Evolutionary conservation across 805 yeast species (phyloP).

Genomic region (Priceomyces castillae): DNA sequence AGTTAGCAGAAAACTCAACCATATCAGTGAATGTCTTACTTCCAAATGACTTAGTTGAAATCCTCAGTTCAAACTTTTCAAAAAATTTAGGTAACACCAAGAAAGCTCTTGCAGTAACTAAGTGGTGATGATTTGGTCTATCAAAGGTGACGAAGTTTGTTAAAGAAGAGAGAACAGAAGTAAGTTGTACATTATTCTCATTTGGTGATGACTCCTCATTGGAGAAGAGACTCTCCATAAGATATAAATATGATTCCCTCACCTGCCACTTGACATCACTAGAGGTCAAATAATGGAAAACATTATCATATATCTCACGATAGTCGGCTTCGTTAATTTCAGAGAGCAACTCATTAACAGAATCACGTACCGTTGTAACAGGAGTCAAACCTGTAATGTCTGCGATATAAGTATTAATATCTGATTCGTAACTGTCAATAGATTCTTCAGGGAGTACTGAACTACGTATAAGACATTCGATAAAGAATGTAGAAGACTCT

Average conservation of each 20-base stretch:
- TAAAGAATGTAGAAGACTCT: conserved; percentile 19
- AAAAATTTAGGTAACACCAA: conserved; percentile 56
- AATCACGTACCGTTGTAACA: conserved; percentile 54
- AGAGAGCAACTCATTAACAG: conserved; percentile 54
- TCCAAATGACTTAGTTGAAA: conserved; percentile 33
- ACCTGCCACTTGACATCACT: conserved; percentile 19
- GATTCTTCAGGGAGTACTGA: conserved; percentile 43
- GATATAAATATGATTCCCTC: conserved; percentile 41
- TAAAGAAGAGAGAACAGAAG: conserved; percentile 18
- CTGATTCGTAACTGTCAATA: conserved; percentile 50
- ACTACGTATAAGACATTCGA: conserved; percentile 32
- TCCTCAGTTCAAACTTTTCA: conserved; percentile 44
- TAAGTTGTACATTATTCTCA: conserved; percentile 16
- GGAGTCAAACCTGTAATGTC: conserved; percentile 69
- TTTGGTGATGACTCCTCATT: conserved; percentile 33
- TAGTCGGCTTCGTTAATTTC: conserved; percentile 47
- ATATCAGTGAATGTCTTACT: conserved; percentile 25
- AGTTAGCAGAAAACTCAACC: conserved; percentile 22
- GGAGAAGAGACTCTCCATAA: conserved; percentile 41
- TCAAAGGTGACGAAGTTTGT: conserved; percentile 9
- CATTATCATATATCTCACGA: conserved; percentile 17
- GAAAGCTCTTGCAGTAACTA: conserved; percentile 49
- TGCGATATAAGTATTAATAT: conserved; percentile 68
- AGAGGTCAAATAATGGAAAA: conserved; percentile 9
- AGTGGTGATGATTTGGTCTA: conserved; percentile 12